Base-by-base conservation (phyloP, 768 basidiomycete genomes). In the Suillus clintonianus region DNA sequence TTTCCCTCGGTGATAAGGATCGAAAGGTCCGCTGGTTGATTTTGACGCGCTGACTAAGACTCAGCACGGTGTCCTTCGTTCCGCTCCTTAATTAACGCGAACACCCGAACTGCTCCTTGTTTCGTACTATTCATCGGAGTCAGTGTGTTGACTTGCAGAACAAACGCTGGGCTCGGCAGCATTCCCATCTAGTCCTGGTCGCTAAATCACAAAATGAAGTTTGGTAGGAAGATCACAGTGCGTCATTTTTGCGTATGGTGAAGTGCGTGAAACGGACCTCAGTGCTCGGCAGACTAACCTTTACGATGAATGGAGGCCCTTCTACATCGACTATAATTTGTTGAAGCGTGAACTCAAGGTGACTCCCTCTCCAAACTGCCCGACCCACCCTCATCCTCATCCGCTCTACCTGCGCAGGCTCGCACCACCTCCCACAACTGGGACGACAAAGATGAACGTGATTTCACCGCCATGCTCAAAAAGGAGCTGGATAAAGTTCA, bases 281-380 rank as follows among this genome's bases (percentile, higher is more conserved):
- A n/a, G n/a, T 22, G 4, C 39, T 39, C 2, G 19, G 43, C 72
- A 95, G 93, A 87, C 86, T 56, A 90, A 91, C 70, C 83, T 94
- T 47, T 97, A 96, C 77, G 85, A 83, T 67, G 95, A 94, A 83
- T 97, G 95, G 95, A 84, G 88, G 22, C 90, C 90, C 3, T 91
- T 89, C 70, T 98, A 98, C 72, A 84, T 98, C 62, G 87, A 95
- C 78, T 98, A 99, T 71, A 92, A 91, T 70, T 81, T 83, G 9
- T 82, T 98, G 50, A 98, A 98, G 78, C 91, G 92, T 61, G 90
- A 93, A 67, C 86, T 99, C 68, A 97, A 98, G 82, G 91, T 89
- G 48, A 64, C 72, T 65, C 7, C 48, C 22, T 60, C 60, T 24
- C 3, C 19, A 7, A 60, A 36, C 4, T 11, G 36, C 53, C 24